Evolutionary conservation across 441 rosid genomes (phyloP), one percentile per base, ranked within the genome.

Genomic region (Erodium texanum): DNA sequence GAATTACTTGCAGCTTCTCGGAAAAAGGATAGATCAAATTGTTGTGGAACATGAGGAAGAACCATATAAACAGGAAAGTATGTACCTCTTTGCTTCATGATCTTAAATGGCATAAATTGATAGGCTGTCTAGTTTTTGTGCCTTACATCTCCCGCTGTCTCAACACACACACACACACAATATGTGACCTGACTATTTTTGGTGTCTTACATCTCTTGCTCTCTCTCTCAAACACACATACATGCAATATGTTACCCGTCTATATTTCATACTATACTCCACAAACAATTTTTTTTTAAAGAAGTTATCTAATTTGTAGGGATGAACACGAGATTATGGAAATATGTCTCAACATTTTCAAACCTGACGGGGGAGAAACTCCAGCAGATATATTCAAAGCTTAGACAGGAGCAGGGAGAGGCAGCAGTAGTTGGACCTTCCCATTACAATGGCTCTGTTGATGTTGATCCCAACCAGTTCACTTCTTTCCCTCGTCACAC

Each of bases 291-390:
- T 66, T 10, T n/a, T 19, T 32, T 32, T 0, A 16, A 54, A 68
- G 43, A 65, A 15, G 19, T 66, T 52, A 34, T 52, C 38, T 27
- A 32, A 59, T 82, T 80, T 66, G 71, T 87, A 95, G 99, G 94
- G 83, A 89, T 92, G 97, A 83, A 81, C 0, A 83, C 75, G 75
- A 82, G 98, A 71, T 71, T 95, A 72, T 95, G 99, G 99, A 92
- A 95, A 56, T 92, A 92, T 71, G 99, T 95, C 43, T 95, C 99
- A 19, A 89, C 89, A 3, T 95, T 84, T 80, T 95, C 99, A 65
- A 95, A 95, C 78, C 77, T 90, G 66, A 85, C 97, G 3, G 99
- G 99, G 72, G 97, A 84, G 77, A 83, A 80, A 77, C 96, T 95
- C 66, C 84, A 78, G 61, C 98, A 92, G 83, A 95, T 92, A 0